Evolutionary conservation across 805 yeast genomes (phyloP), one percentile per base, ranked within the genome.

Genomic region (Sungouiozyma intestinalis): DNA sequence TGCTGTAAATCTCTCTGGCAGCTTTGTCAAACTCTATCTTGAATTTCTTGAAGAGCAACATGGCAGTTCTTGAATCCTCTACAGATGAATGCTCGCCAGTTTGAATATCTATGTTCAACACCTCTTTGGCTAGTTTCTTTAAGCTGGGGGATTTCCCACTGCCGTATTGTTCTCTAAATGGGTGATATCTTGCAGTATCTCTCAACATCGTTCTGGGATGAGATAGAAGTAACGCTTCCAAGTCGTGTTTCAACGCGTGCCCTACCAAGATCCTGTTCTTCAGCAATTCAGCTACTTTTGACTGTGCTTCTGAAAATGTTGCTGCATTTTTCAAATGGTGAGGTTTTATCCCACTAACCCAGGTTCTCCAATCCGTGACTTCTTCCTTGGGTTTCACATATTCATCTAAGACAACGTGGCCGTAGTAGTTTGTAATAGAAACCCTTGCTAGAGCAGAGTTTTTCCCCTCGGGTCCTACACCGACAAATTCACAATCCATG

Each of bases 401-500:
- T 33, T 71, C 65, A 60, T 88, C 97, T 46, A 80, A 67, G 0
- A 88, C 55, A 0, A 76, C 69, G 48, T 75, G 74, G 0, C 97
- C 96, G 54, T 75, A 80, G 57, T 71, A 85, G 57, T 88, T 86
- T 3, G 88, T 96, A 11, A 88, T 66, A 0, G 96, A 85, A 0
- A 87, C 92, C 50, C 97, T 71, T 0, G 95, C 97, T 14, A 88
- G 66, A 1, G 79, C 90, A 4, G 86, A 77, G 37, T 70, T 76
- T 8, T 57, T 45, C 4, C 94, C 94, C 8, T 77, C 79, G 4
- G 73, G 74, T 0, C 95, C 96, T 2, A 83, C 80, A 9, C 96
- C 96, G 2, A 88, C 97, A 67, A 88, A 87, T 53, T 88, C 97
- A 66, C 97, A 87, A 62, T 88, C 97, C 46, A 88, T 75, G 1